phyloP scores from a whole-genome alignment of 192 early-diverging fungal genomes.

The Glomus cerebriforme region DNA sequence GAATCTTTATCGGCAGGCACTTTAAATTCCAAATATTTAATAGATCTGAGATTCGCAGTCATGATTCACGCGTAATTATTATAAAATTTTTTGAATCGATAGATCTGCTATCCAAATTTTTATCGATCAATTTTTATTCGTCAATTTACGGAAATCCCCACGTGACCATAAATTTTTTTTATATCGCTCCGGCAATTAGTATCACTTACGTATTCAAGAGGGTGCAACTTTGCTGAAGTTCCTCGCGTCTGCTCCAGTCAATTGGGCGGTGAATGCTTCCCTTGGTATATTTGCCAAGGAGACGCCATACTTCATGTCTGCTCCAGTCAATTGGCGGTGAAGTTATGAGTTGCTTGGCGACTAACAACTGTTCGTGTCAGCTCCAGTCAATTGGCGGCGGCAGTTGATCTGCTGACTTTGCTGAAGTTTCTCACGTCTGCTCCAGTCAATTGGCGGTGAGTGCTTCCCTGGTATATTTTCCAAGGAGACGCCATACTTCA shows the following conservation, averaged over 20 bases:
- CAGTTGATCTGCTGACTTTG: neutral
- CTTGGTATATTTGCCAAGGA: neutral
- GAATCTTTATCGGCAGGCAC: neutral
- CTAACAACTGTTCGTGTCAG: conserved; percentile 39
- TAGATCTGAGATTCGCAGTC: conserved; percentile 2
- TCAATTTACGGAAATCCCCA: too few species aligned
- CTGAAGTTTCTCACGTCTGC: conserved; percentile 1
- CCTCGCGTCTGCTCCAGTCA: neutral
- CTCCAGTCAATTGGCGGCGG: conserved; percentile 30
- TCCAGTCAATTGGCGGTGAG: neutral
- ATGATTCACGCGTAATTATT: neutral
- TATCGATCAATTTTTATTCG: too few species aligned
- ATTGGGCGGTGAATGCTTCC: neutral
- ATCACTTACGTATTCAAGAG: too few species aligned
- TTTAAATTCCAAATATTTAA: neutral
- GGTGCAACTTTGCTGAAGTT: neutral
- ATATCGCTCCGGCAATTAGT: too few species aligned
- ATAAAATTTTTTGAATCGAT: too few species aligned
- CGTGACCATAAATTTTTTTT: too few species aligned
- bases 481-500: conserved; percentile 1
- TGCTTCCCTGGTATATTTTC: neutral
- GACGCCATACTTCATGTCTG: conserved; percentile 6
- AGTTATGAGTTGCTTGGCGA: conserved; percentile 35
- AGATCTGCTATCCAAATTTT: too few species aligned
- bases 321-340: conserved; percentile 33